Evolutionary conservation across 768 basidiomycete species (phyloP).

Genomic region (Agrocybe chaxingu): DNA sequence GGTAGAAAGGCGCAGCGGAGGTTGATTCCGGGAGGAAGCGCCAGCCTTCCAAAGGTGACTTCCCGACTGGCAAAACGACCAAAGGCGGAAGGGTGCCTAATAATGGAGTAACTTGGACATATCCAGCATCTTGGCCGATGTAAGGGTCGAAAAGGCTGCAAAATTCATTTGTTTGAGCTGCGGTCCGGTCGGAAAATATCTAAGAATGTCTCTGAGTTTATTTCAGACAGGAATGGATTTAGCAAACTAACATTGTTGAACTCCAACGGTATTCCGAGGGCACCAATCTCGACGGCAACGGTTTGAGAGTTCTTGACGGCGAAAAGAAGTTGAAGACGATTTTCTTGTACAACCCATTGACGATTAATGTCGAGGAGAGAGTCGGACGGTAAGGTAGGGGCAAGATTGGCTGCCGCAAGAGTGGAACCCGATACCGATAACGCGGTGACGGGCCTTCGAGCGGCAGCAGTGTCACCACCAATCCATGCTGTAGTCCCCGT

Average conservation of each 20-base stretch:
- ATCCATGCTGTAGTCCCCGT: constrained; percentile 45
- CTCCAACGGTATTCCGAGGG: constrained; percentile 49
- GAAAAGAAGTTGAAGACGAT: constrained; percentile 44
- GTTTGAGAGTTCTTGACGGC: constrained; percentile 47
- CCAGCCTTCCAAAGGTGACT: constrained; percentile 57
- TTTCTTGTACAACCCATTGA: constrained; percentile 43
- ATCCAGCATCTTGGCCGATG: constrained; percentile 55
- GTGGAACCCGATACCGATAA: constrained; percentile 38
- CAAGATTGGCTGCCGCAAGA: constrained; percentile 45
- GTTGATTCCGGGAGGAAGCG: constrained; percentile 52
- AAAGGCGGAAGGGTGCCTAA: constrained; percentile 52
- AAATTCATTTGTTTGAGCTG: constrained; percentile 45
- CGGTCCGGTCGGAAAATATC: constrained; percentile 55
- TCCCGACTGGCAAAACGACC: constrained; percentile 41
- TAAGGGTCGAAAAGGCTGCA: constrained; percentile 59
- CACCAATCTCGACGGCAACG: constrained; percentile 48
- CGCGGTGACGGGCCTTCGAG: constrained; percentile 36
- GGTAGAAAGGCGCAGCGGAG: constrained; percentile 42
- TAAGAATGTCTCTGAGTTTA: constrained; percentile 13
- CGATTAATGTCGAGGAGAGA: constrained; percentile 49
- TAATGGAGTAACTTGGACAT: constrained; percentile 49
- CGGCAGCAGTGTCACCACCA: constrained; percentile 40
- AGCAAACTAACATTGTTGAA: constrained; percentile 47
- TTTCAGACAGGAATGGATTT: not conserved
- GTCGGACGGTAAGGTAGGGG: constrained; percentile 42